phyloP scores from a whole-genome alignment of 2,329 filamentous ascomycete species.

The Apiospora arundinis region DNA sequence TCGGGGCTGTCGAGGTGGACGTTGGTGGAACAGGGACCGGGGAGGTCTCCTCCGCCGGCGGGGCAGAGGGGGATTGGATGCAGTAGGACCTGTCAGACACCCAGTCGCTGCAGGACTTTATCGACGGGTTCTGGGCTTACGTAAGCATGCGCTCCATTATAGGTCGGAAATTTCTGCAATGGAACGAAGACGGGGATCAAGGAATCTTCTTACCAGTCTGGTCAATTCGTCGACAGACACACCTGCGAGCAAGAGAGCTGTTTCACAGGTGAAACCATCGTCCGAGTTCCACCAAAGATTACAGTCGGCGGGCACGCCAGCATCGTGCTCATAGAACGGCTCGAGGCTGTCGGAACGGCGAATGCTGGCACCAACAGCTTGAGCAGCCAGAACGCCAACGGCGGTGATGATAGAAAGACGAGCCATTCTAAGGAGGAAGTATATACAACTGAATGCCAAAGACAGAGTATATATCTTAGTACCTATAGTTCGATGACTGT shows the following conservation, averaged over 20 bases:
- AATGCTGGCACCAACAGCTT: no score
- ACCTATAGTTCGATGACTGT: no score
- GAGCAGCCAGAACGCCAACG: no score
- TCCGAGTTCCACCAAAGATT: slow-evolving; percentile 25
- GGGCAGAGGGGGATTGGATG: slow-evolving; percentile 22
- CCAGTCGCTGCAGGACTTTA: slow-evolving; percentile 21
- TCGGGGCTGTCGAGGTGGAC: neutral
- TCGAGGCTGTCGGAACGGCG: neutral
- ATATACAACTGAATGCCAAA: no score
- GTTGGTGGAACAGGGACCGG: neutral
- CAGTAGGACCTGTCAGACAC: slow-evolving; percentile 17
- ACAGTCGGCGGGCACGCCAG: slow-evolving; percentile 22
- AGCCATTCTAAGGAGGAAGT: no score
- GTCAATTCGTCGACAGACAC: slow-evolving; percentile 15
- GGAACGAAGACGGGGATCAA: neutral
- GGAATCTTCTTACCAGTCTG: slow-evolving; percentile 16
- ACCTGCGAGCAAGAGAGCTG: slow-evolving; percentile 20
- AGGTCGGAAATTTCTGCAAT: no score
- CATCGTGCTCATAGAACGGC: slow-evolving; percentile 21
- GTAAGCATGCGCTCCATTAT: no score
- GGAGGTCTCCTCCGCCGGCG: neutral
- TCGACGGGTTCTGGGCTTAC: no score
- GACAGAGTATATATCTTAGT: no score
- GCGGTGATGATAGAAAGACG: no score
- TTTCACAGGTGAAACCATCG: slow-evolving; percentile 25